Base-by-base conservation (phyloP, 2,329 filamentous ascomycete species). In the Penicillium sp. region DNA sequence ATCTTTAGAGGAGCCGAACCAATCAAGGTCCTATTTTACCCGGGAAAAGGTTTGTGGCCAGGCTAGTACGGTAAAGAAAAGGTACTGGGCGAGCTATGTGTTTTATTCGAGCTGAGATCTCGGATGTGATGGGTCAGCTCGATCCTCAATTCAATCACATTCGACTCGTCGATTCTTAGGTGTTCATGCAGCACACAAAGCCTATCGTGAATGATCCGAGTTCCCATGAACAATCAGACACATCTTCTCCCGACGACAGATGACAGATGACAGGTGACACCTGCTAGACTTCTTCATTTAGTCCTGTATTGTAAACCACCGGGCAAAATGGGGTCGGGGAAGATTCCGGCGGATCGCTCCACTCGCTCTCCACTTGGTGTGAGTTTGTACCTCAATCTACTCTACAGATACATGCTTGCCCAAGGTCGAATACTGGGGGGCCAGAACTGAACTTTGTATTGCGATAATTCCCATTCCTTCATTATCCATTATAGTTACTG, bases 51-150 rank as follows among this genome's bases (percentile, higher is more conserved):
- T 21, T 15, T 15, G 12, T 17, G 8, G n/a, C 10, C 7, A 40
- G 15, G n/a, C 17, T 23, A 24, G 7, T 23, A 15, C 13, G 3
- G 33, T 36, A 7, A 36, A 10, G 15, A 36, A 10, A 20, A 12
- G 33, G 34, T 39, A 13, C 7, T 17, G 10, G 20, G 15, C 20
- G 34, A n/a, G 12, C 15, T 37, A 8, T 39, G 15, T 36, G 34
- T 23, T 23, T 37, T 23, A n/a, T n/a, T 23, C 33, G 34, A 21
- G 34, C 5, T 24, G 21, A 40, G 36, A 40, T 26, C 21, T 41
- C 44, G 24, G 30, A 52, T 52, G 49, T 52, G 49, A 52, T 41
- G 7, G 23, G 44, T 52, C 49, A 26, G 4, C 34, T 4, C 23
- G 17, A 15, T 27, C 27, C 12, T 3, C 21, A 20, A 40, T 40